Evolutionary conservation across 345 rosid genomes (phyloP), one percentile per base, ranked within the genome.

Genomic region (Rhodomyrtus tomentosa): DNA sequence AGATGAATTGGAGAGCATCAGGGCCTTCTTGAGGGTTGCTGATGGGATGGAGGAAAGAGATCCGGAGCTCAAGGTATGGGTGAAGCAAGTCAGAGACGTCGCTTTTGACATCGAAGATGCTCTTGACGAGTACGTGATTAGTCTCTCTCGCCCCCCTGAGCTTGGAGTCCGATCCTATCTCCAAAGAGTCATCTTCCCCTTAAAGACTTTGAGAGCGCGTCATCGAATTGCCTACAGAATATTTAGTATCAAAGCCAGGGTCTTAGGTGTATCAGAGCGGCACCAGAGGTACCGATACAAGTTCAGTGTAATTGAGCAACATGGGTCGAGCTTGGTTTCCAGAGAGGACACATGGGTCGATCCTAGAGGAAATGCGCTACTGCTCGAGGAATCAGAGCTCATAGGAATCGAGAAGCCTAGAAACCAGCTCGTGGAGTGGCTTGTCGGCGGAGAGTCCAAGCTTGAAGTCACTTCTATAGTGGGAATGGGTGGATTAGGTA

Each of bases 101-200:
- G 91, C 87, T 51, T 84, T 82, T 50, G 89, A 89, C 29, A 73
- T 83, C 2, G 89, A 89, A 52, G 91, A 89, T 85, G 84, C 84
- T 82, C 81, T 89, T 3, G 89, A 87, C 1, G 87, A 83, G 18
- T 18, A 62, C 8, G 6, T 6, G 42, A 62, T 62, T n/a, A 53
- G 76, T 82, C 22, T 48, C 1, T 20, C 48, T 22, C 83, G 58
- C n/a, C 73, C 82, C 62, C 81, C 52, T 27, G 81, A 49, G 2
- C 24, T 5, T 32, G 87, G 88, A 6, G 10, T 82, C 80, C 24
- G 24, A 42, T 80, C 48, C 79, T 32, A 25, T 32, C 51, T 84
- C 40, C 82, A 25, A 7, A 87, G 58, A 18, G 18, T 74, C 36
- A 27, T 58, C 38, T 76, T 82, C 50, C 83, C 80, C 68, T 55